Percentiles rank a stretch among this genome's conserved stretches.
Evolutionary conservation across 108 stramenopile species (phyloP).

Genomic region (Nitzschia inconspicua): DNA sequence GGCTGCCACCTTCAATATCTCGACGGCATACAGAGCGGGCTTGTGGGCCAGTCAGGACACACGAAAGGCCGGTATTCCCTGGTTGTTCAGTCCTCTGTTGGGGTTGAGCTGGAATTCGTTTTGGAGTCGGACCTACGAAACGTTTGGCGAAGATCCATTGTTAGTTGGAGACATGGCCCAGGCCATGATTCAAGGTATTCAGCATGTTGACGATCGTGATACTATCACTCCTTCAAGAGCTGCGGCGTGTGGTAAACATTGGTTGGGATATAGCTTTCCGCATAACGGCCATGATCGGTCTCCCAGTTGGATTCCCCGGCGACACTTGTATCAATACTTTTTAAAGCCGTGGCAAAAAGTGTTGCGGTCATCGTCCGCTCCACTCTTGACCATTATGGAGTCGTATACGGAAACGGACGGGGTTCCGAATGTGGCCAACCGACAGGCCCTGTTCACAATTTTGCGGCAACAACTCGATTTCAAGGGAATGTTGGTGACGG

Average conservation of each 20-base stretch:
- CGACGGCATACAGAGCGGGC: constrained; percentile 49
- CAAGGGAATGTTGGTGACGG: constrained; percentile 74
- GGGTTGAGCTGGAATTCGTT: constrained; percentile 69
- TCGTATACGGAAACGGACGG: constrained; percentile 71
- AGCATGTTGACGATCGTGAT: constrained; percentile 23
- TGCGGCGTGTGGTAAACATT: constrained; percentile 86
- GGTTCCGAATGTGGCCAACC: constrained; percentile 63
- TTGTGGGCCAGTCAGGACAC: constrained; percentile 61
- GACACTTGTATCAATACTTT: constrained; percentile 80
- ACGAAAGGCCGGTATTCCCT: constrained; percentile 65
- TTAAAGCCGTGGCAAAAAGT: constrained; percentile 69
- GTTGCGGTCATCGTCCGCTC: background rate
- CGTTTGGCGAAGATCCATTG: constrained; percentile 84
- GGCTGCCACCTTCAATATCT: constrained; percentile 72
- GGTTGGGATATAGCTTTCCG: constrained; percentile 65
- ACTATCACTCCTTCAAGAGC: constrained; percentile 45
- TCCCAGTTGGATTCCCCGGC: constrained; percentile 63
- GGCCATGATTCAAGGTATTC: constrained; percentile 68
- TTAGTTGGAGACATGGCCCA: constrained; percentile 62
- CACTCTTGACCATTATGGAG: constrained; percentile 70
- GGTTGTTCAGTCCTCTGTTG: constrained; percentile 82
- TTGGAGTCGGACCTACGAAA: constrained; percentile 80
- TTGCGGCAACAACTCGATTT: constrained; percentile 63
- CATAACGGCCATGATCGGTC: constrained; percentile 75
- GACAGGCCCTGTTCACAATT: constrained; percentile 36